Conservation (phyloP, 345 rosid genomes). For the Brassica napus region DNA sequence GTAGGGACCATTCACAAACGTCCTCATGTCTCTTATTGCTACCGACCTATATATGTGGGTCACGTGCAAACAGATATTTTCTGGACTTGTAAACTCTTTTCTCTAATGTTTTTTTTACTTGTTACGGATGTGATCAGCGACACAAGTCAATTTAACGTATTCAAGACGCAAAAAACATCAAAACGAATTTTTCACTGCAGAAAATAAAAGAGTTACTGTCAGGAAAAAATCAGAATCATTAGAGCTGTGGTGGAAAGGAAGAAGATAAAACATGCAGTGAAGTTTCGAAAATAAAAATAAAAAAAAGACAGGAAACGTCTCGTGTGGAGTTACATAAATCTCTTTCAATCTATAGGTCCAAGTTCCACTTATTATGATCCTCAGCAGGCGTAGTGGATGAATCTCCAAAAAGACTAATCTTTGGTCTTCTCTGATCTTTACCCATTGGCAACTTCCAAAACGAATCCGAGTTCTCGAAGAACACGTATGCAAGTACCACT, state of each 20-base stretch:
- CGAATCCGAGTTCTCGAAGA: constrained; percentile 83
- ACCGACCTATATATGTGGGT: not conserved
- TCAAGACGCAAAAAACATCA: not conserved
- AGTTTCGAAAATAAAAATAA: not conserved
- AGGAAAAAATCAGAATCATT: not conserved
- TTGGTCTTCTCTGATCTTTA: constrained; percentile 58
- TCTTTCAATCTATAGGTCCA: constrained; percentile 54
- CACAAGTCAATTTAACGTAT: not conserved
- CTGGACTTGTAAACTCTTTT: not conserved
- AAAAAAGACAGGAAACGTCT: not conserved
- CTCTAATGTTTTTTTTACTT: not conserved
- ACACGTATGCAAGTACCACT: constrained; percentile 66
- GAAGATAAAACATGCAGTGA: not conserved
- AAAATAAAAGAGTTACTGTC: not conserved
- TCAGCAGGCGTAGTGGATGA: constrained; percentile 58
- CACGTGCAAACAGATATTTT: constrained; percentile 1
- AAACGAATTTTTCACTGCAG: not conserved
- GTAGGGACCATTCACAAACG: constrained; percentile 14
- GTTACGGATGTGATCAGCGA: not conserved
- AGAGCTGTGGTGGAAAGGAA: not conserved
- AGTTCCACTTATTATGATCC: constrained; percentile 57
- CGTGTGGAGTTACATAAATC: constrained; percentile 37
- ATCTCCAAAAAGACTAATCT: constrained; percentile 56
- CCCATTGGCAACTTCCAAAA: constrained; percentile 75
- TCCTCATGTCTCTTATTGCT: not conserved